Base-by-base conservation (phyloP, 768 basidiomycete species). In the Suillus weaverae region DNA sequence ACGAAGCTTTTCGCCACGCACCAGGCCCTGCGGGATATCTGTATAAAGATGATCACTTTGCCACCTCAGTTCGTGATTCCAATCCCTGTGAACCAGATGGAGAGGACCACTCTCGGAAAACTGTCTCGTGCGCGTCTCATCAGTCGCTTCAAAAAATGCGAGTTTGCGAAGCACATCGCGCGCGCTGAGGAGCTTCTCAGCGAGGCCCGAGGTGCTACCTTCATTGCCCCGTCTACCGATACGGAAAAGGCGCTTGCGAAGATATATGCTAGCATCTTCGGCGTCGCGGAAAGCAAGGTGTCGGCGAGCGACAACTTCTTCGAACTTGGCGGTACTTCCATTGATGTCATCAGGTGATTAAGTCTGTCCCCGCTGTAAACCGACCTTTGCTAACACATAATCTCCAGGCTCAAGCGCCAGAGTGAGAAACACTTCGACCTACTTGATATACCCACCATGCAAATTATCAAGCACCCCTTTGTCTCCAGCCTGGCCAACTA, bases 51-150 rank as follows among this genome's bases (percentile, higher is more conserved):
- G 74, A 74, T 74, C 51, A 69, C 70, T 4, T 72, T 73, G 9
- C 76, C 77, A 11, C 81, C 81, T 2, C 77, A 78, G 61, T 65
- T 72, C 50, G 72, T 81, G 50, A 66, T 82, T 43, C 81, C 81
- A 5, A 78, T 82, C 35, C 76, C 80, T 5, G 64, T 69, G 2
- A 68, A 73, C 20, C 71, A 71, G n/a, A 80, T 80, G 70, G 77
- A 78, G 61, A 81, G 78, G 68, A 81, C 81, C 0, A 78, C 81
- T 0, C 75, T 82, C 7, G 81, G 81, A 22, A 82, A 82, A 60
- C 75, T 82, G 18, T 81, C 80, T 5, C 74, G 76, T 13, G 72
- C 80, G 22, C 71, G 73, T 55, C 77, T 82, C 16, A 60, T 76
- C 14, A 73, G 70, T 35, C 73, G 73, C 8, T 79, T 80, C 66